Evolutionary conservation across 148 eudicot species (phyloP), one percentile per base, ranked within the genome.

Genomic region (Silene latifolia): DNA sequence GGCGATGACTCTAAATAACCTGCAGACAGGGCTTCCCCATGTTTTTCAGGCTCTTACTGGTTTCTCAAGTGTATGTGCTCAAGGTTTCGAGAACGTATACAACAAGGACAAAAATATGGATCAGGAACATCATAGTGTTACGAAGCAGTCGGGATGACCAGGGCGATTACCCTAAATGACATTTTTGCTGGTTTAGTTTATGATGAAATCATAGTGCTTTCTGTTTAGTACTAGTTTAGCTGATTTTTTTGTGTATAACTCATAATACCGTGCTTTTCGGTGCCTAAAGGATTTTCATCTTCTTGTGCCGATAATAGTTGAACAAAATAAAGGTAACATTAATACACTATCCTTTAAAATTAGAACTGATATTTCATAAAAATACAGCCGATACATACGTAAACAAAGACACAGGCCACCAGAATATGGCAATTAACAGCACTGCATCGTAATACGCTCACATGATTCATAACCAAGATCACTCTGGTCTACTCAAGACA

Each of bases 31-130:
- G 13, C 83, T 95, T 51, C 97, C 93, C 8, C 93, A 90, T 54
- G 93, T 88, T 20, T 95, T 95, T 74, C 97, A 92, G 85, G 96
- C 97, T 0, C 82, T 95, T 63, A 92, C 92, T 0, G 97, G 92
- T 12, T 95, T 92, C 42, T 87, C 98, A n/a, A 87, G 86, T 14
- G 96, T 87, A 23, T 95, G 90, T 74, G 88, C 81, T 57, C 83
- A 88, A 35, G 86, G 85, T 35, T 90, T 86, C 46, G 97, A 91
- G 81, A 76, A 86, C 0, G 96, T 92, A 13, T 88, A 83, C 68
- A 92, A 83, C 76, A 74, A 84, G 80, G n/a, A n/a, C n/a, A n/a
- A n/a, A n/a, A n/a, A n/a, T n/a, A n/a, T n/a, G n/a, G n/a, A n/a
- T n/a, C 90, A 87, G 72, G 82, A 82, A 74, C 88, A 83, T 58